These are phyloP conservation scores for Phyllosticta citriasiana DNA, from an alignment of 2,329 filamentous ascomycete genomes.

Conservation along the genomic window DNA sequence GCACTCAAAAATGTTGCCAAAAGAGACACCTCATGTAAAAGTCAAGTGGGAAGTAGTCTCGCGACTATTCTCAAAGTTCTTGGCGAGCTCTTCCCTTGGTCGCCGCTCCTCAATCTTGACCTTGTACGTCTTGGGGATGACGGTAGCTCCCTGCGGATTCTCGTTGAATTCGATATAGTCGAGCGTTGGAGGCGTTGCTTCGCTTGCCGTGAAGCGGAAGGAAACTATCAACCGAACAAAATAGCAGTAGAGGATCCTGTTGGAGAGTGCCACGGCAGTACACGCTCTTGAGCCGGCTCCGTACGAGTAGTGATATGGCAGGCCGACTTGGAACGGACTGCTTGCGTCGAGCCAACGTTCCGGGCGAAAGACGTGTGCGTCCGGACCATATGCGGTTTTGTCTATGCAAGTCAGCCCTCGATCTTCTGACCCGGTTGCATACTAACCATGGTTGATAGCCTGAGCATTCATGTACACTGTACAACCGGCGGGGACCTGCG, in stretches of 20 bases:
- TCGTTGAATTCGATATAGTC: conserved; percentile 10
- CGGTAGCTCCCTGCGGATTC: conserved; percentile 4
- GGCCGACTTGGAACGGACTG: conserved; percentile 1
- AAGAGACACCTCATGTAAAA: neutral
- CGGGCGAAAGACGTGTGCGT: conserved; percentile 4
- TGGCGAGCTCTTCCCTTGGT: conserved; percentile 2
- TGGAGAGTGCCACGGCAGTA: conserved; percentile 3
- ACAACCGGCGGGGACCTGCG: conserved; percentile 1
- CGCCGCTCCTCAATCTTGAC: conserved; percentile 1
- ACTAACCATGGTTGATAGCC: conserved; percentile 9
- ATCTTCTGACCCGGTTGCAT: neutral
- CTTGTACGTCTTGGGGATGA: conserved; percentile 4
- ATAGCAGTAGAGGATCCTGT: conserved; percentile 1
- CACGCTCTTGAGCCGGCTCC: conserved; percentile 7
- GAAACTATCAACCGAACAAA: conserved; percentile 7
- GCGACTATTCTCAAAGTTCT: conserved; percentile 2
- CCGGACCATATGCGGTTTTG: conserved; percentile 3
- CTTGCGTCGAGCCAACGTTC: conserved; percentile 6
- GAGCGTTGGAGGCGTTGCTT: neutral
- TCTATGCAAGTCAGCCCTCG: neutral
- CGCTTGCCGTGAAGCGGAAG: conserved; percentile 6
- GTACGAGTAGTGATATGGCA: conserved; percentile 7
- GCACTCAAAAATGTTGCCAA: too few species aligned
- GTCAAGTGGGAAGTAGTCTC: conserved; percentile 3
- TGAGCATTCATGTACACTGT: conserved; percentile 9